Conservation (phyloP, 441 rosid species). For the Euphorbia corollata region DNA sequence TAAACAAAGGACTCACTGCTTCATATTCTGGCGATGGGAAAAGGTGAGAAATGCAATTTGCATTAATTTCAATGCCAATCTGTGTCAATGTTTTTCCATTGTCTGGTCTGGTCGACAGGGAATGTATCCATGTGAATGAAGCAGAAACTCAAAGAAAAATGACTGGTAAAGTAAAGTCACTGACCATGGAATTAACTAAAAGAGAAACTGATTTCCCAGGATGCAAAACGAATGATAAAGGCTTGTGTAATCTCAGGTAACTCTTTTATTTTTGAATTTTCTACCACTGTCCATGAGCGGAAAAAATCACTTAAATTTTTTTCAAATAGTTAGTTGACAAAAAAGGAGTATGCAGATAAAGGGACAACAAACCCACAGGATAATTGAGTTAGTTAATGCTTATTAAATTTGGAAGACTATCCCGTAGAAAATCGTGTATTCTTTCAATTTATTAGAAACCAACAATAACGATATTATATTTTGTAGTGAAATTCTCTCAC, state of each 20-base stretch:
- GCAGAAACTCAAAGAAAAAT: constrained; percentile 24
- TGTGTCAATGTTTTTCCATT: neutral
- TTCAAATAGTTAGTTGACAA: too few species aligned
- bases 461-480: too few species aligned
- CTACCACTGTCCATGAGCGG: neutral
- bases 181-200: constrained; percentile 20
- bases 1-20: constrained; percentile 23
- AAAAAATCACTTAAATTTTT: too few species aligned
- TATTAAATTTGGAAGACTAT: too few species aligned
- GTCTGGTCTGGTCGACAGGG: constrained; percentile 12
- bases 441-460: too few species aligned
- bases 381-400: too few species aligned
- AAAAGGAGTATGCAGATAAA: too few species aligned
- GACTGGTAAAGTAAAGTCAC: constrained; percentile 19
- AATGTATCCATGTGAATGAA: constrained; percentile 21
- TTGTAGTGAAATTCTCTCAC: too few species aligned
- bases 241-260: constrained; percentile 23
- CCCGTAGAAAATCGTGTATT: too few species aligned
- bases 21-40: constrained; percentile 23
- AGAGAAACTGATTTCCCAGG: constrained; percentile 21
- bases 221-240: constrained; percentile 25
- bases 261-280: constrained; percentile 10
- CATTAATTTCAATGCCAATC: constrained; percentile 7
- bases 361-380: too few species aligned
- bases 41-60: constrained; percentile 25